These are phyloP conservation scores for Peronosclerospora sorghi DNA, from an alignment of 352 stramenopile genomes.

Conservation along the genomic window DNA sequence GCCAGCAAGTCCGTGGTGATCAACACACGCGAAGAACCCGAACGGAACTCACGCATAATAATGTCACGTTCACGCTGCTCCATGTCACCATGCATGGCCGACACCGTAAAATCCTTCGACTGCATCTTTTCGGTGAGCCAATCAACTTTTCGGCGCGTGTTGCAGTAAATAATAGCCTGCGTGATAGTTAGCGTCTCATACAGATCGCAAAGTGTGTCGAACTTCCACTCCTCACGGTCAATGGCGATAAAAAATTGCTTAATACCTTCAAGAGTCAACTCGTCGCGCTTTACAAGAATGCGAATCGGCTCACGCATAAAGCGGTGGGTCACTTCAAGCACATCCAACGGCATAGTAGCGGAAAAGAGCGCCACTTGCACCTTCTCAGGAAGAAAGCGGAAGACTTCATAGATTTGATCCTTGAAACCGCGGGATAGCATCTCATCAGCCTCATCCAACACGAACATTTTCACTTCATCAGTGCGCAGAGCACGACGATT, in stretches of 20 bases:
- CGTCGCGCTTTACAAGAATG: conserved; percentile 99
- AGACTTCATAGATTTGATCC: conserved; percentile 99
- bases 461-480: conserved; percentile 94
- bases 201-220: conserved; percentile 98
- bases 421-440: conserved; percentile 99
- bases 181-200: conserved; percentile 99
- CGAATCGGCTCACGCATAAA: conserved; percentile 99
- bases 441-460: conserved; percentile 99
- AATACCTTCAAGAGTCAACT: conserved; percentile 99
- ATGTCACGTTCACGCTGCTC: conserved; percentile 98
- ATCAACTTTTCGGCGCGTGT: conserved; percentile 98
- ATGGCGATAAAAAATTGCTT: conserved; percentile 99
- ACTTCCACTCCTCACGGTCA: conserved; percentile 99
- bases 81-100: conserved; percentile 99
- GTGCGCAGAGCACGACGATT: conserved; percentile 93
- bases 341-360: conserved; percentile 98
- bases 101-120: conserved; percentile 98
- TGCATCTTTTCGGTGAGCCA: conserved; percentile 99
- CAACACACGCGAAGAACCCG: conserved; percentile 96
- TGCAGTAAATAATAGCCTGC: conserved; percentile 99
- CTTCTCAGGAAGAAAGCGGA: conserved; percentile 97
- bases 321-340: conserved; percentile 95
- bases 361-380: conserved; percentile 98
- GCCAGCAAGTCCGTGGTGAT: conserved; percentile 99
- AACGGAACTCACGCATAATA: conserved; percentile 99